Evolutionary conservation across 306 rosid species (phyloP), one percentile per base, ranked within the genome.

Genomic region (Rosa multiflora): DNA sequence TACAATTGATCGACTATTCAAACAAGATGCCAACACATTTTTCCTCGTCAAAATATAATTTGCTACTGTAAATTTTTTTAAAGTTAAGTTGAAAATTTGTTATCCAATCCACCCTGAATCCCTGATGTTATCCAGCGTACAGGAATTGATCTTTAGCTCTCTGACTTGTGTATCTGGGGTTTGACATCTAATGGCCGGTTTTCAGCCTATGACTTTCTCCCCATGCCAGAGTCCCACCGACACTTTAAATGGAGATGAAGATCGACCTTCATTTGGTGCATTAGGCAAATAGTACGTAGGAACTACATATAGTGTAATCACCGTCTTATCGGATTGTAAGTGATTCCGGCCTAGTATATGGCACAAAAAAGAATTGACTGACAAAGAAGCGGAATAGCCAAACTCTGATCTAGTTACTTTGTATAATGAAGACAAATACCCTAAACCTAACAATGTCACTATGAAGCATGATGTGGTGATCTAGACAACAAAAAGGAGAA

Each of bases 1-100:
- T 87, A 90, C 85, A 91, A 83, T 59, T 94, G 74, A 88, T 51
- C 51, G 1, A 13, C 40, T n/a, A 56, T 56, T 2, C 63, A 55
- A n/a, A 55, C 62, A 5, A 53, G 59, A 9, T 58, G 15, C 13
- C 6, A 11, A 61, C 67, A 61, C 67, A 61, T 23, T 61, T 61
- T 61, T 61, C 37, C 17, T 10, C 12, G 39, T 23, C 67, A 26
- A 61, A 61, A 10, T 62, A 18, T 62, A 62, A 23, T 26, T 5
- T 62, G 9, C 8, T 5, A 40, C 18, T 26, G 67, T 26, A 62
- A 23, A 21, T 26, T 61, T 11, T 61, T 35, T 61, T 35, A 26
- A 59, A 8, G 13, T 20, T n/a, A 18, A 26, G 39, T 59, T 44
- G 47, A 7, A 56, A 3, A n/a, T 21, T 10, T 58, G 35, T 61